Percentiles rank a stretch among this genome's conserved stretches.
Evolutionary conservation across 371 early-diverging fungal genomes (phyloP).

Genomic region (Vairimorpha apis): DNA sequence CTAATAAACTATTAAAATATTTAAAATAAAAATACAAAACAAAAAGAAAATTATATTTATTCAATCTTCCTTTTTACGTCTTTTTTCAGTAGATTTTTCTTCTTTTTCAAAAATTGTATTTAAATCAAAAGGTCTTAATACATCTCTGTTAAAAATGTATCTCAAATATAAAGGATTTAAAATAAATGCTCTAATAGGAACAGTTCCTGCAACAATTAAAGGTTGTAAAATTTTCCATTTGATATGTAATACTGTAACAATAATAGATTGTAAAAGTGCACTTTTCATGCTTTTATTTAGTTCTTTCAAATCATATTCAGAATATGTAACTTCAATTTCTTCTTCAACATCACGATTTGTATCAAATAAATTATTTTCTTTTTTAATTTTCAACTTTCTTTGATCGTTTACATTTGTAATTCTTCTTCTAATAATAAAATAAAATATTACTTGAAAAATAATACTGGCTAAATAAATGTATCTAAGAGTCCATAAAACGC

Average conservation of each 20-base stretch:
- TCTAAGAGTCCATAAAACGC: slow-evolving; percentile 31
- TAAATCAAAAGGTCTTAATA: slow-evolving; percentile 63
- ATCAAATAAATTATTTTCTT: slow-evolving; percentile 43
- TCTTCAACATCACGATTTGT: slow-evolving; percentile 48
- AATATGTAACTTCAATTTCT: slow-evolving; percentile 60
- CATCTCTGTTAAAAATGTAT: slow-evolving; percentile 54
- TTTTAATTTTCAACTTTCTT: slow-evolving; percentile 52
- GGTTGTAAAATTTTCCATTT: slow-evolving; percentile 57
- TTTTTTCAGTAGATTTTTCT: slow-evolving; percentile 20
- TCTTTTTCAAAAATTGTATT: slow-evolving; percentile 54
- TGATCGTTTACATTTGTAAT: slow-evolving; percentile 50
- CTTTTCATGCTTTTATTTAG: slow-evolving; percentile 40
- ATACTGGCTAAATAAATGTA: slow-evolving; percentile 43
- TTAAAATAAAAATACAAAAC: background rate
- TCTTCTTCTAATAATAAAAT: slow-evolving; percentile 49
- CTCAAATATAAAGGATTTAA: slow-evolving; percentile 60
- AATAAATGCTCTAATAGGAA: slow-evolving; percentile 54
- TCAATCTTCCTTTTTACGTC: slow-evolving; percentile 49
- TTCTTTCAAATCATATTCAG: slow-evolving; percentile 61
- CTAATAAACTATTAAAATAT: too few relatives aligned
- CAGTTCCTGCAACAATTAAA: slow-evolving; percentile 52
- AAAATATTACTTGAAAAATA: slow-evolving; percentile 44
- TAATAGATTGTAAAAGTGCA: slow-evolving; percentile 41
- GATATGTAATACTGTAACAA: slow-evolving; percentile 51
- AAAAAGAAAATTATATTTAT: too few relatives aligned